Evolutionary conservation across 345 rosid species (phyloP).

Genomic region (Physaria fendleri): DNA sequence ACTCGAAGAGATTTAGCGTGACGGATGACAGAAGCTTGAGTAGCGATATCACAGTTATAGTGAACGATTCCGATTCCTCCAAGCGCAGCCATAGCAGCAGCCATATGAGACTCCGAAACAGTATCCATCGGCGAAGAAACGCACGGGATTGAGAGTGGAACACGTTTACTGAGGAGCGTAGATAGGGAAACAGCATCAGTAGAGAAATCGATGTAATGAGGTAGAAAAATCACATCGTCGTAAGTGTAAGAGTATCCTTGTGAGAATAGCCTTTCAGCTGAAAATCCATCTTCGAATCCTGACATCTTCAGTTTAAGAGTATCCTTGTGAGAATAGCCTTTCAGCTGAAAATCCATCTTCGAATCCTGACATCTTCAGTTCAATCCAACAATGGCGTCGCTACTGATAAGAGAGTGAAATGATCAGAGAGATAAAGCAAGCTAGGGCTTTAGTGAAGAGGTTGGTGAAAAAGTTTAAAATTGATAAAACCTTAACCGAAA

Average conservation of each 20-base stretch:
- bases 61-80: slow-evolving; percentile 78
- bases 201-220: slow-evolving; percentile 85
- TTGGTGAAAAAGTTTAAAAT: slow-evolving; percentile 20
- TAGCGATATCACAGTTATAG: slow-evolving; percentile 47
- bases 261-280: slow-evolving; percentile 50
- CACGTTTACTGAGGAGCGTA: slow-evolving; percentile 61
- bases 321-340: slow-evolving; percentile 61
- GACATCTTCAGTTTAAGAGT: slow-evolving; percentile 38
- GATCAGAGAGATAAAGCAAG: not conserved
- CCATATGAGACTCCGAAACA: slow-evolving; percentile 82
- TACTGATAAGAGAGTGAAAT: not conserved
- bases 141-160: slow-evolving; percentile 72
- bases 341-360: slow-evolving; percentile 72
- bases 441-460: slow-evolving; percentile 26
- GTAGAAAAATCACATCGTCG: slow-evolving; percentile 85
- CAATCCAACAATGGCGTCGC: slow-evolving; percentile 14
- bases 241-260: slow-evolving; percentile 87
- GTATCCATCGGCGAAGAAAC: slow-evolving; percentile 98
- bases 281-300: slow-evolving; percentile 64
- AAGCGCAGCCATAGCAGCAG: slow-evolving; percentile 79
- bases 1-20: slow-evolving; percentile 59
- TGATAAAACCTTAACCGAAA: not conserved
- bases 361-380: slow-evolving; percentile 20
- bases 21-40: slow-evolving; percentile 56
- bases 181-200: slow-evolving; percentile 68